Percentiles rank a stretch among this genome's conserved stretches.
Conservation (phyloP, 2,329 filamentous ascomycete genomes). For the Fusarium sp. region DNA sequence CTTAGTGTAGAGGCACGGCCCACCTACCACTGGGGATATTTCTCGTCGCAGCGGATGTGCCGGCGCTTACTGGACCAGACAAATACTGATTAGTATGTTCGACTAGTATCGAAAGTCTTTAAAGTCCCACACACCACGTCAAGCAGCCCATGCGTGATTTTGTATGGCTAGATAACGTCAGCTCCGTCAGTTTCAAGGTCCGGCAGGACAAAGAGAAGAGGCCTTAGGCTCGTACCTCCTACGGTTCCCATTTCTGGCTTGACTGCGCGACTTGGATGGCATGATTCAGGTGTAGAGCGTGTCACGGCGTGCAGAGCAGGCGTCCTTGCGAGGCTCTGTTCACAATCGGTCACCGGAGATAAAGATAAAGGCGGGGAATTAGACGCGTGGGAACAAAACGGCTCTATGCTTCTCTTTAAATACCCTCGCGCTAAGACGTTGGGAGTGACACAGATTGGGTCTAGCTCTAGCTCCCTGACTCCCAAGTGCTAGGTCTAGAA, state of each 20-base stretch:
- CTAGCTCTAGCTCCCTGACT: background rate
- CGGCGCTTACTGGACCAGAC: conserved; percentile 17
- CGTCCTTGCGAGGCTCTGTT: background rate
- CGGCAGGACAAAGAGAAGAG: background rate
- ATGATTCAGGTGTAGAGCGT: background rate
- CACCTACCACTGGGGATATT: conserved; percentile 25
- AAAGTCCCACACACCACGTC: conserved; percentile 18
- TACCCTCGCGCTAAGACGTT: conserved; percentile 10
- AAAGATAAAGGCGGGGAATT: background rate
- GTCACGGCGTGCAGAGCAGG: background rate
- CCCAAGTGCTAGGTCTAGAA: background rate
- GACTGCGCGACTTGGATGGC: background rate
- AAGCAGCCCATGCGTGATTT: conserved; percentile 27
- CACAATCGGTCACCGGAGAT: background rate
- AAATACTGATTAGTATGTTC: conserved; percentile 6
- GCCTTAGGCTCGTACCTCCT: conserved; percentile 9
- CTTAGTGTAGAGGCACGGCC: background rate
- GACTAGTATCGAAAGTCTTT: background rate
- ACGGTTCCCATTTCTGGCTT: conserved; percentile 10
- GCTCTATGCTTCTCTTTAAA: conserved; percentile 13
- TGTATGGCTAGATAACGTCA: conserved; percentile 14
- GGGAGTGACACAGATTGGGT: background rate
- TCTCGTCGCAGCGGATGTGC: conserved; percentile 25
- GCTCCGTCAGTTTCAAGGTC: background rate
- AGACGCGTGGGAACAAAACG: conserved; percentile 6